phyloP scores from a whole-genome alignment of 345 rosid genomes.

The Eucalyptus sp. region DNA sequence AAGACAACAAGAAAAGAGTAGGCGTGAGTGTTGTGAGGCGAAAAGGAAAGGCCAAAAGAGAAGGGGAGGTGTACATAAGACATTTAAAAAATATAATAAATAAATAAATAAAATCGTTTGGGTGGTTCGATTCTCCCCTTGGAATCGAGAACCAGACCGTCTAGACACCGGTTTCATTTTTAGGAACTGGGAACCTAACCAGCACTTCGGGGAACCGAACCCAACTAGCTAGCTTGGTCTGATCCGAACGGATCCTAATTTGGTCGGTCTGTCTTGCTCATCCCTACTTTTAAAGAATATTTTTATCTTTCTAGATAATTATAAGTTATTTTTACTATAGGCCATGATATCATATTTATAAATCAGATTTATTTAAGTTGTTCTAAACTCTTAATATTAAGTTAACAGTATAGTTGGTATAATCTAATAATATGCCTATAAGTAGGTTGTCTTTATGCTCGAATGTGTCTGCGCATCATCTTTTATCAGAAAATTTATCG shows the following conservation, averaged over 20 bases:
- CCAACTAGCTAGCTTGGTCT: not conserved
- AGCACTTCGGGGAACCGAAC: fast-evolving
- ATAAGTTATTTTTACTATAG: not conserved
- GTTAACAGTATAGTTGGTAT: not conserved
- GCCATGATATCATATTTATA: not conserved
- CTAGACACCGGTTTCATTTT: too few relatives aligned
- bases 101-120: too few relatives aligned
- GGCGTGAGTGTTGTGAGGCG: not conserved
- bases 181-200: not conserved
- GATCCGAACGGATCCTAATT: fast-evolving
- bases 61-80: too few relatives aligned
- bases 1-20: not conserved
- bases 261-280: not conserved
- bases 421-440: not conserved
- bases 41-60: not conserved
- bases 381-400: not conserved
- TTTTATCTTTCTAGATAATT: not conserved
- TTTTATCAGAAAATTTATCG: not conserved
- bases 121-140: too few relatives aligned
- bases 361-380: not conserved
- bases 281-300: not conserved
- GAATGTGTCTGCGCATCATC: not conserved
- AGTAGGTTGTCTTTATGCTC: not conserved
- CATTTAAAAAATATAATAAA: too few relatives aligned
- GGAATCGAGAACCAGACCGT: fast-evolving